Evolutionary conservation across 2,329 filamentous ascomycete species (phyloP).

Genomic region (Talaromyces sp.): DNA sequence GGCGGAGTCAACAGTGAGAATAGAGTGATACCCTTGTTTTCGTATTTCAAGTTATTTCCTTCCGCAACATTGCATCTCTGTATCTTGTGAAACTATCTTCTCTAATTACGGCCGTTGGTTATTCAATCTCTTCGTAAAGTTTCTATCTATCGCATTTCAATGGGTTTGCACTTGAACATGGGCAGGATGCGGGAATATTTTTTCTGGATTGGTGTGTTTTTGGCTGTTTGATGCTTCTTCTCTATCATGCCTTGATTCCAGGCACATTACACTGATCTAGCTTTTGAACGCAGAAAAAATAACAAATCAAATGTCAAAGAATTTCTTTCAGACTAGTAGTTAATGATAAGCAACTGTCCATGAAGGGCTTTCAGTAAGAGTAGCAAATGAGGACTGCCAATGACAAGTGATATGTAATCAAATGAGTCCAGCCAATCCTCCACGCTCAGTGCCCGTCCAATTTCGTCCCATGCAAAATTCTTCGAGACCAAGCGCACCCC

Average conservation of each 20-base stretch:
- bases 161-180: neutral
- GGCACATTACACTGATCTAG: neutral
- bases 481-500: neutral
- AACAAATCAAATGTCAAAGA: neutral
- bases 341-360: neutral
- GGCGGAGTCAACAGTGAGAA: neutral
- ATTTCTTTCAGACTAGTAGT: neutral
- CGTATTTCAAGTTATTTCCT: neutral
- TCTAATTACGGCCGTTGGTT: neutral
- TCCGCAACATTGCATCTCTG: neutral
- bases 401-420: neutral
- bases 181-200: neutral
- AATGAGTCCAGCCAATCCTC: neutral
- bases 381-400: neutral
- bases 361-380: neutral
- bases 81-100: neutral
- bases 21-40: conserved; percentile 11
- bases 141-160: neutral
- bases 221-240: neutral
- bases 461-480: neutral
- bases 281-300: neutral
- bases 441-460: neutral
- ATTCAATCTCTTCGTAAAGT: neutral
- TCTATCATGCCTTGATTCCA: neutral
- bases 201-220: neutral